Evolutionary conservation across 2,329 filamentous ascomycete species (phyloP).

Genomic region (Neopestalotiopsis sp.): DNA sequence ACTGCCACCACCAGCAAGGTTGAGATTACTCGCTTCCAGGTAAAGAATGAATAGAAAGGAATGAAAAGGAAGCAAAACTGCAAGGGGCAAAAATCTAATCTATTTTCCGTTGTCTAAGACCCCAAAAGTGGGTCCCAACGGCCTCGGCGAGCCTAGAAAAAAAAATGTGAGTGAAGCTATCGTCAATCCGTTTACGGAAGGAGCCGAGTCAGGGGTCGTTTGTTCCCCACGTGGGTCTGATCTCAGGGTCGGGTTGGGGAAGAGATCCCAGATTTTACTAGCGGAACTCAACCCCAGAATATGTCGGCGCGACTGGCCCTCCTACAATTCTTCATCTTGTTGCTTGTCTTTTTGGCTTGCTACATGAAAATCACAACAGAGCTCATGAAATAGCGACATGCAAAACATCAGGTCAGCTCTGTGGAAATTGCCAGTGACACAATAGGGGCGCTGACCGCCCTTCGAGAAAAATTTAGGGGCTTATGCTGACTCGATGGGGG

Average conservation of each 20-base stretch:
- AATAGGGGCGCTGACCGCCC: background rate
- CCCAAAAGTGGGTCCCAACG: conserved; percentile 13
- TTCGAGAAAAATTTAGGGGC: background rate
- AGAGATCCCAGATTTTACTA: background rate
- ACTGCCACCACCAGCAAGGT: background rate
- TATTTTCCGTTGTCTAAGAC: background rate
- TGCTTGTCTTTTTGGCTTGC: background rate
- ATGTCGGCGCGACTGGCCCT: background rate
- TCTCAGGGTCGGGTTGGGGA: background rate
- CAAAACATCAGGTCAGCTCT: background rate
- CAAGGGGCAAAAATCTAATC: background rate
- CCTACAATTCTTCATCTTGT: background rate
- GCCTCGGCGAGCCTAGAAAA: conserved; percentile 16
- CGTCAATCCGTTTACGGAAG: conserved; percentile 9
- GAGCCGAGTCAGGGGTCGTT: conserved; percentile 13
- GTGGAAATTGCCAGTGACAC: background rate
- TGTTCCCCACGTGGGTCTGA: conserved; percentile 15
- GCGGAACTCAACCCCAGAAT: background rate
- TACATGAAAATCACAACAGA: background rate
- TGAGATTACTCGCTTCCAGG: background rate
- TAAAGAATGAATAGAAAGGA: background rate
- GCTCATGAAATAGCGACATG: background rate
- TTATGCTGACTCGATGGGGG: background rate
- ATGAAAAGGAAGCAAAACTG: background rate
- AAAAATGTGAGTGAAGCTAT: conserved; percentile 15